phyloP scores from a whole-genome alignment of 306 rosid species.

The Dryas drummondii region DNA sequence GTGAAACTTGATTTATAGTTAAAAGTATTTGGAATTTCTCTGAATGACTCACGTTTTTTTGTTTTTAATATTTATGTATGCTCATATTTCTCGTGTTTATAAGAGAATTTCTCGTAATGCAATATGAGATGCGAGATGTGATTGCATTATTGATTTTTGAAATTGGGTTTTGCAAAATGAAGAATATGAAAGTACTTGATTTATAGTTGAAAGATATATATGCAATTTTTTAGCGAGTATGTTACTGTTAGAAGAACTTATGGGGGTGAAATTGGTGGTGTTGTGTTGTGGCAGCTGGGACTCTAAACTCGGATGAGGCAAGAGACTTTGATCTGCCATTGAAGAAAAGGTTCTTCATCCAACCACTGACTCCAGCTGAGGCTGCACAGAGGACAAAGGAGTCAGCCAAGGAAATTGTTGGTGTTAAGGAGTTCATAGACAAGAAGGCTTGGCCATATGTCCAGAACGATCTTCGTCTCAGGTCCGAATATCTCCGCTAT shows the following conservation, averaged over 20 bases:
- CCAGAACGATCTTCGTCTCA: constrained; percentile 81
- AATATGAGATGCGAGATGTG: background rate
- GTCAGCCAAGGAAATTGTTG: constrained; percentile 82
- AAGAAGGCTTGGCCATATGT: constrained; percentile 98
- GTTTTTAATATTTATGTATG: no score
- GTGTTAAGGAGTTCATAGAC: constrained; percentile 68
- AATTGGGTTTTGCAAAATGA: background rate
- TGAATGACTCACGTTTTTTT: no score
- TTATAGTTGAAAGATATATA: no score
- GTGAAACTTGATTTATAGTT: no score
- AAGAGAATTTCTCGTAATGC: background rate
- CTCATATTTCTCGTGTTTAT: no score
- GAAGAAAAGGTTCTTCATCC: constrained; percentile 80
- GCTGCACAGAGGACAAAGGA: constrained; percentile 86
- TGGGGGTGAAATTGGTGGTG: constrained; percentile 2
- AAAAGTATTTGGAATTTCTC: no score
- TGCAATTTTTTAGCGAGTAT: background rate
- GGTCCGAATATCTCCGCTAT: constrained; percentile 68
- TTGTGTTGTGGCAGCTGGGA: constrained; percentile 67
- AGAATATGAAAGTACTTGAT: background rate
- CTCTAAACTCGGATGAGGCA: constrained; percentile 78
- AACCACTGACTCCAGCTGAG: constrained; percentile 57
- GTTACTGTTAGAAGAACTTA: background rate
- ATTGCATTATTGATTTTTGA: background rate
- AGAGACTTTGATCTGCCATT: constrained; percentile 76